Evolutionary conservation across 768 basidiomycete genomes (phyloP), one percentile per base, ranked within the genome.

Genomic region (Auricularia heimuer): DNA sequence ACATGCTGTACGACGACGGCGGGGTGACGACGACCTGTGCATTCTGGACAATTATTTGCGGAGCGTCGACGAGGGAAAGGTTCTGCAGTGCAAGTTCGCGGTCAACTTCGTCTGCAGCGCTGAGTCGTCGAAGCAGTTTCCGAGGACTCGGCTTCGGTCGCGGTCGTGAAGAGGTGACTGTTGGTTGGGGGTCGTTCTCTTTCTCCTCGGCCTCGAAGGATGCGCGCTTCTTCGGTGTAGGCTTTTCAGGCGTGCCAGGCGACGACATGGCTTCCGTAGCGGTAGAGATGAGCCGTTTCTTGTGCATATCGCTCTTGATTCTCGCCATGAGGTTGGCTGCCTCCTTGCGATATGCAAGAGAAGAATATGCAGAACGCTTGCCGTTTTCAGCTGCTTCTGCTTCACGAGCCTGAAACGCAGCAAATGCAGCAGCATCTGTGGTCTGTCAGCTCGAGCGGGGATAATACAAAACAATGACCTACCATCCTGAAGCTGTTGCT

Each of bases 261-360:
- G 51, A 67, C 29, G 33, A 8, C 11, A 69, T 66, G 10, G 77
- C 66, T 16, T 87, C 86, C 0, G 85, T 85, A 18, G 88, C 87
- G 4, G 80, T 81, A 1, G 88, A 88, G 71, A 89, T 88, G 1
- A 90, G 69, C 12, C 88, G 85, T 73, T 90, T 90, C 62, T 68
- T 71, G 70, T 84, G 85, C 81, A 92, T 85, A 69, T 91, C 90
- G 65, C 80, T 82, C 74, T 88, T 88, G 68, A 94, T 92, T 68
- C 92, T 89, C 33, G 88, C 88, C 89, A 95, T 93, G 58, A 95
- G 75, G 33, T 80, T 85, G 8, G 85, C 89, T 12, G 90, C 93
- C 69, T 91, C 86, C 69, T 85, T 79, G 51, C 92, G 84, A 72
- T 90, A 90, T 8, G 81, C 82, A 24, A 85, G 78, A 7, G 89